These are phyloP conservation scores for Colletotrichum musicola DNA, from an alignment of 2,329 filamentous ascomycete species.

Conservation along the genomic window DNA sequence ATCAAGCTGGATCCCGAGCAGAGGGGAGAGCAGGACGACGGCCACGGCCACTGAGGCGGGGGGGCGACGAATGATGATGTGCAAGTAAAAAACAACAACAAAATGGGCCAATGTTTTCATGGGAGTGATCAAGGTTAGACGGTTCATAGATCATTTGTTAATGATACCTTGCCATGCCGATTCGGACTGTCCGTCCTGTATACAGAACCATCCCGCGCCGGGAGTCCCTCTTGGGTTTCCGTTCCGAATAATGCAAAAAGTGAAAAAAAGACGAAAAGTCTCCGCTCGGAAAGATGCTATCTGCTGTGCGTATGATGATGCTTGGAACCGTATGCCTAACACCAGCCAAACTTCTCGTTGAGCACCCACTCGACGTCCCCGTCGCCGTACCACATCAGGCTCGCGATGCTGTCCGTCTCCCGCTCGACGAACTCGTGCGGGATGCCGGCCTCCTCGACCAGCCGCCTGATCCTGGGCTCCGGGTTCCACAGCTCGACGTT, in stretches of 20 bases:
- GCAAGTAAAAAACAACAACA: slow-evolving; percentile 24
- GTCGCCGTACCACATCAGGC: slow-evolving; percentile 77
- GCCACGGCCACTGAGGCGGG: slow-evolving; percentile 79
- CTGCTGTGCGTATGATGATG: not conserved
- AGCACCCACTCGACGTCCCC: slow-evolving; percentile 77
- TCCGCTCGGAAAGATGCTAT: not conserved
- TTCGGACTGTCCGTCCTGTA: slow-evolving; percentile 23
- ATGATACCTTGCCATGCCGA: slow-evolving; percentile 41
- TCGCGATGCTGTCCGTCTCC: slow-evolving; percentile 76
- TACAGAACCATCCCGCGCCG: not conserved
- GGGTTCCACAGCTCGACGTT: slow-evolving; percentile 90
- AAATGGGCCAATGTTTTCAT: slow-evolving; percentile 15
- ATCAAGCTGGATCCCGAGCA: slow-evolving; percentile 97
- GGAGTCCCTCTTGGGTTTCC: not conserved
- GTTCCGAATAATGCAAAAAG: slow-evolving; percentile 1
- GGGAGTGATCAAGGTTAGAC: slow-evolving; percentile 37
- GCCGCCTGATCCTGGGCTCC: slow-evolving; percentile 60
- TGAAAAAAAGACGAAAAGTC: too few species aligned
- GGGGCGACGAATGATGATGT: not conserved
- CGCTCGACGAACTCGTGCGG: slow-evolving; percentile 65
- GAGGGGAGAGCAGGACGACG: slow-evolving; percentile 80
- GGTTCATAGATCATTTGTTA: slow-evolving; percentile 41
- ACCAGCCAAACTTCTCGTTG: slow-evolving; percentile 86
- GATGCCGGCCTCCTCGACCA: slow-evolving; percentile 64
- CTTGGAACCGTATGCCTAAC: slow-evolving; percentile 55